phyloP scores from a whole-genome alignment of 176 grass and related monocot genomes.

The Alloteropsis semialata region DNA sequence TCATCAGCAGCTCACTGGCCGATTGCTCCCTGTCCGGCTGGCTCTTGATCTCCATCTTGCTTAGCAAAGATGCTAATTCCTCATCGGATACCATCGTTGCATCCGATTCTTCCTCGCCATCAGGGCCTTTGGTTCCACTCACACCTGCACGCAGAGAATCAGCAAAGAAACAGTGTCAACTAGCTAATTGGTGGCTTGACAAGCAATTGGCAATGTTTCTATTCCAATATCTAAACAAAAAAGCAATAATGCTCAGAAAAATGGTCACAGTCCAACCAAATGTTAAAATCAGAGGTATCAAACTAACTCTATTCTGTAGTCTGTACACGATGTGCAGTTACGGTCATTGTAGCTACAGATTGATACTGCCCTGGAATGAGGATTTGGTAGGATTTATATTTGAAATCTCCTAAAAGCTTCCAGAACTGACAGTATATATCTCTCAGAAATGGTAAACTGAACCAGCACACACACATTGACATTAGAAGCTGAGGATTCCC shows the following conservation, averaged over 20 bases:
- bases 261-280: background rate
- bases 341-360: background rate
- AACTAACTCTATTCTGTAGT: background rate
- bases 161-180: background rate
- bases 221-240: no score
- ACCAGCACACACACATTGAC: background rate
- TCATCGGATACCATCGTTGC: background rate
- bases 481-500: no score
- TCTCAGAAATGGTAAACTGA: background rate
- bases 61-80: background rate
- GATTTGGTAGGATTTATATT: background rate
- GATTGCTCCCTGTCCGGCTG: no score
- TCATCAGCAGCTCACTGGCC: no score
- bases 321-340: background rate
- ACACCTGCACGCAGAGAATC: background rate
- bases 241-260: no score
- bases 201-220: no score
- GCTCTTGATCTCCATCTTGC: background rate
- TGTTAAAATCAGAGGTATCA: background rate
- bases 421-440: background rate
- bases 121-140: no score
- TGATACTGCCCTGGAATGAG: background rate
- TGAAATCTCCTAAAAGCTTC: background rate
- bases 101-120: background rate
- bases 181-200: background rate